phyloP scores from a whole-genome alignment of 352 stramenopile species.

The Globisporangium apiculatum region DNA sequence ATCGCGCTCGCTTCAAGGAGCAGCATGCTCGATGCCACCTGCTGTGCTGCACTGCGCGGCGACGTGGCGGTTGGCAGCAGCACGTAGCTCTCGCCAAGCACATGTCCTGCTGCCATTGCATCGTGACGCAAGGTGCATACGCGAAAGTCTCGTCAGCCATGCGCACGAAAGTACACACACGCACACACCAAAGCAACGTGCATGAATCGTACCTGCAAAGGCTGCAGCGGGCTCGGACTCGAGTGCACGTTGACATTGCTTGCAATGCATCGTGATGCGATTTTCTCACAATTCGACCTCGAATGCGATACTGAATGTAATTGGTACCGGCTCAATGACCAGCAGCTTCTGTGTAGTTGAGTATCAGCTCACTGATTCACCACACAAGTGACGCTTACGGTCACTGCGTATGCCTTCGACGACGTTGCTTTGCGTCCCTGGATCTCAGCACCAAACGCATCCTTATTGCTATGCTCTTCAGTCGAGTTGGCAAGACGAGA shows the following conservation, averaged over 20 bases:
- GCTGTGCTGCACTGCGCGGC: slow-evolving; percentile 22
- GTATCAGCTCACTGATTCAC: too few species aligned
- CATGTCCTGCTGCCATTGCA: slow-evolving; percentile 6
- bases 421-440: too few species aligned
- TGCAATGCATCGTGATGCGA: slow-evolving; percentile 15
- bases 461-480: too few species aligned
- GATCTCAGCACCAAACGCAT: too few species aligned
- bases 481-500: too few species aligned
- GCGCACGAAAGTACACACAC: neutral
- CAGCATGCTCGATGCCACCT: slow-evolving; percentile 31
- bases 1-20: slow-evolving; percentile 27
- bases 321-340: too few species aligned
- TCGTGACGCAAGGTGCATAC: neutral
- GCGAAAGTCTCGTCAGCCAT: too few species aligned
- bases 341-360: too few species aligned
- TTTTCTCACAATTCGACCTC: too few species aligned
- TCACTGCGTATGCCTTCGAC: too few species aligned
- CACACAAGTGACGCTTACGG: too few species aligned
- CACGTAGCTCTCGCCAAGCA: slow-evolving; percentile 69
- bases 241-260: slow-evolving; percentile 24
- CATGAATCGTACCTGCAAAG: slow-evolving; percentile 22
- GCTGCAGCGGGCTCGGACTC: slow-evolving; percentile 19
- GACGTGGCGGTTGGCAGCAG: slow-evolving; percentile 60
- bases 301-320: too few species aligned
- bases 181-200: neutral